These are phyloP conservation scores for Gracilariopsis chorda DNA, from an alignment of 23 red algal genomes.

Conservation along the genomic window DNA sequence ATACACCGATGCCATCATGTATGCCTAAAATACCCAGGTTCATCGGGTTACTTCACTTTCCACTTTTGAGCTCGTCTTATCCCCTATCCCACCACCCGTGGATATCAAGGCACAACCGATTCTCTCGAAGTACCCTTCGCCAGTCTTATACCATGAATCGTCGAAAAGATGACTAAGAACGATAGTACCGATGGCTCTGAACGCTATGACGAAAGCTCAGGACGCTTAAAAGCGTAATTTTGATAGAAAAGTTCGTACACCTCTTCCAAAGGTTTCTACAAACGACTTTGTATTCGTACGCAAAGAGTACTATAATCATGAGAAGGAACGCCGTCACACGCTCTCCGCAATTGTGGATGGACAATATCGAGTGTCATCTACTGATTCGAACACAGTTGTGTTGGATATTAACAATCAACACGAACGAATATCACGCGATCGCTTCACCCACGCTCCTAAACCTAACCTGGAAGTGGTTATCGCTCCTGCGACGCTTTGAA, in stretches of 20 bases:
- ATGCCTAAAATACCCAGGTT: background rate
- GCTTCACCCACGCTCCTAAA: background rate
- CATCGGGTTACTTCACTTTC: background rate
- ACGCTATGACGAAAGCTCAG: background rate
- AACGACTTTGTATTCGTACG: background rate
- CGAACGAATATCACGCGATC: background rate
- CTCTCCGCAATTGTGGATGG: conserved; percentile 23
- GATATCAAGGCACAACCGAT: background rate
- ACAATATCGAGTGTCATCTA: conserved; percentile 16
- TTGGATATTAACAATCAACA: background rate
- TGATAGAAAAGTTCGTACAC: background rate
- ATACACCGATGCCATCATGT: background rate
- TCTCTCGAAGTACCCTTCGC: background rate
- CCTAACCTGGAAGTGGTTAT: too few relatives aligned
- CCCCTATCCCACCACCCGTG: background rate
- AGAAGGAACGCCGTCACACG: background rate
- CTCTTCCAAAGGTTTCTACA: too few relatives aligned
- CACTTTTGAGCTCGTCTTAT: background rate
- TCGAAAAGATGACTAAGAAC: background rate
- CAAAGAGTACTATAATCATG: conserved; percentile 5
- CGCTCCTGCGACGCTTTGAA: too few relatives aligned
- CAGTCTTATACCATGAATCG: background rate
- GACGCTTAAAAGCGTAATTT: background rate
- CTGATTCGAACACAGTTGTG: background rate
- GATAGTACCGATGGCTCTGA: background rate